phyloP scores from a whole-genome alignment of 768 basidiomycete genomes.

The Kwoniella mangroviensis region DNA sequence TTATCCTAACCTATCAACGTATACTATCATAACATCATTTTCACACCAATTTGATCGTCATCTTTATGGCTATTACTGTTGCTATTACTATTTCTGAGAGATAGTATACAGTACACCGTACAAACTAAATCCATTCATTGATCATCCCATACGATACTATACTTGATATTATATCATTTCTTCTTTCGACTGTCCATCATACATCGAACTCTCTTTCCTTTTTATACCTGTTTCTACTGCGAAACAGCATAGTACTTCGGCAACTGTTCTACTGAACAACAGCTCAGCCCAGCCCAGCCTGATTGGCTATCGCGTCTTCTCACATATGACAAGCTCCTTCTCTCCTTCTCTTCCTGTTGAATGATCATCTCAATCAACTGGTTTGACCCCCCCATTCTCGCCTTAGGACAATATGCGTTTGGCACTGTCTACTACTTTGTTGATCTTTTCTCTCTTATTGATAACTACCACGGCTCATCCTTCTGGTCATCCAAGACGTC shows the following conservation, averaged over 20 bases:
- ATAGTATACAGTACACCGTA: neutral
- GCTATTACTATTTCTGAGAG: neutral
- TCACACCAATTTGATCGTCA: neutral
- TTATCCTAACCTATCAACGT: neutral
- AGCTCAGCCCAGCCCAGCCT: too few relatives aligned
- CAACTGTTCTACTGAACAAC: too few relatives aligned
- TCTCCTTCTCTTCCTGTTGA: neutral
- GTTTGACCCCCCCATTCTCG: neutral
- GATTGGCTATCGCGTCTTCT: neutral
- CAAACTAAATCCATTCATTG: neutral
- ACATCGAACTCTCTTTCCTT: neutral
- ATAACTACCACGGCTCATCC: slow-evolving; percentile 2
- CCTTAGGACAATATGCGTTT: slow-evolving; percentile 10
- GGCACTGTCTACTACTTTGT: neutral
- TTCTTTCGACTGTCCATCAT: neutral
- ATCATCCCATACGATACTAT: neutral
- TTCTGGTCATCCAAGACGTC: neutral
- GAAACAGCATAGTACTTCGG: too few relatives aligned
- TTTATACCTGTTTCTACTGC: too few relatives aligned
- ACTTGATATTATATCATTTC: neutral
- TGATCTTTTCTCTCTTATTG: neutral
- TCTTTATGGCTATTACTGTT: neutral
- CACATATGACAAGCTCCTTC: too few relatives aligned
- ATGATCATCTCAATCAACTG: slow-evolving; percentile 2
- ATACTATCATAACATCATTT: neutral